These are phyloP conservation scores for Diplocarpon mali DNA, from an alignment of 2,329 filamentous ascomycete species.

Conservation along the genomic window DNA sequence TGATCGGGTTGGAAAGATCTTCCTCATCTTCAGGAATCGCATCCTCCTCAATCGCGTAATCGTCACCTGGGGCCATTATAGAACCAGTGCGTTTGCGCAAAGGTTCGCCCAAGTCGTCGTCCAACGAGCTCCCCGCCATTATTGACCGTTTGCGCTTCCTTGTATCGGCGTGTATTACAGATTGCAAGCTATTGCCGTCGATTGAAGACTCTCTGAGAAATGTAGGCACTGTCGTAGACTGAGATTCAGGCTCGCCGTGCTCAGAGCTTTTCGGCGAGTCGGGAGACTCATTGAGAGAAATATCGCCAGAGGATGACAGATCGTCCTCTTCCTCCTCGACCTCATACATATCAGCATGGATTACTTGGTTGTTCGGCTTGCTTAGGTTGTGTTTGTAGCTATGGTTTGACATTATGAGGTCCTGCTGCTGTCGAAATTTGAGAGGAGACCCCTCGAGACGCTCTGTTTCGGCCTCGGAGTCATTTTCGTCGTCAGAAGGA, in stretches of 20 bases:
- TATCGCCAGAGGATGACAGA: conserved; percentile 26
- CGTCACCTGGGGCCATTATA: conserved; percentile 30
- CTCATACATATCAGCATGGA: conserved; percentile 31
- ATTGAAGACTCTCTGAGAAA: conserved; percentile 24
- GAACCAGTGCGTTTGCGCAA: conserved; percentile 43
- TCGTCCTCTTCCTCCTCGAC: conserved; percentile 30
- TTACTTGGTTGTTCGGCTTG: conserved; percentile 56
- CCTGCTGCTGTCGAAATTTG: conserved; percentile 45
- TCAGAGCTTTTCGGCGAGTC: conserved; percentile 28
- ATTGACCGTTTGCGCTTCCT: conserved; percentile 30
- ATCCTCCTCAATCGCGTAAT: conserved; percentile 36
- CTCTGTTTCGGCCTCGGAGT: conserved; percentile 89
- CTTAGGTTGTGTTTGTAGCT: conserved; percentile 60
- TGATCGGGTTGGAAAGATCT: conserved; percentile 24
- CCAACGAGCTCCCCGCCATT: conserved; percentile 22
- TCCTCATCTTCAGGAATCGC: conserved; percentile 33
- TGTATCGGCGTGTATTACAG: conserved; percentile 21
- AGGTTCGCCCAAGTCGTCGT: conserved; percentile 28
- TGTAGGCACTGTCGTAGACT: conserved; percentile 27
- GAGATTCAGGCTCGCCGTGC: conserved; percentile 29
- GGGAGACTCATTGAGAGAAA: conserved; percentile 29
- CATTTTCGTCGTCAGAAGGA: conserved; percentile 44
- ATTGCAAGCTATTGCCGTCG: conserved; percentile 19
- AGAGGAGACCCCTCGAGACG: conserved; percentile 82
- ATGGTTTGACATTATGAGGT: conserved; percentile 44